These are phyloP conservation scores for Coprinopsis sp. DNA, from an alignment of 768 basidiomycete genomes.

Conservation along the genomic window DNA sequence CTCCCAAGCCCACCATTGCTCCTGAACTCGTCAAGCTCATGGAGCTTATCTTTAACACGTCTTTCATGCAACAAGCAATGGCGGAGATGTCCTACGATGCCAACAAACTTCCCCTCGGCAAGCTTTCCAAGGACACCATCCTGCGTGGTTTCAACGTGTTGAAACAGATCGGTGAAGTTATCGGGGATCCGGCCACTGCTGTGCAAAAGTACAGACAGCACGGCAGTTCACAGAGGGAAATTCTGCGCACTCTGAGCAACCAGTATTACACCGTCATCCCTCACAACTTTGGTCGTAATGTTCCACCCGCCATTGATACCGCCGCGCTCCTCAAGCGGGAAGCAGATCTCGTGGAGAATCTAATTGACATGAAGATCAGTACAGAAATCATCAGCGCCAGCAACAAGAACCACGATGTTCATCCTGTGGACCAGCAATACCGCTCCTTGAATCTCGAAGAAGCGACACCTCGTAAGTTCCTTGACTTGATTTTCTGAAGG, in stretches of 20 bases:
- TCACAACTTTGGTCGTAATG: constrained; percentile 4
- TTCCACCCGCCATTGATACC: background rate
- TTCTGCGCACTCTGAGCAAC: constrained; percentile 2
- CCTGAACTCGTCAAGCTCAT: background rate
- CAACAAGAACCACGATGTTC: background rate
- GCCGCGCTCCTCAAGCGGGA: background rate
- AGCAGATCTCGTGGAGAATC: constrained; percentile 2
- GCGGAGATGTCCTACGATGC: background rate
- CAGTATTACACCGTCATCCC: constrained; percentile 4
- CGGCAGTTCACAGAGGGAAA: background rate
- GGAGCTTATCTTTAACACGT: constrained; percentile 3
- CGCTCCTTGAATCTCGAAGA: background rate
- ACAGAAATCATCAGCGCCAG: constrained; percentile 1
- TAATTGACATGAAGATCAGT: constrained; percentile 6
- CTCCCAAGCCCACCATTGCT: constrained; percentile 2
- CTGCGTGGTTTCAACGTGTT: constrained; percentile 4
- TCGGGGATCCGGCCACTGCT: background rate
- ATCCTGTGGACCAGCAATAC: background rate
- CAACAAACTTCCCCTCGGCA: constrained; percentile 4
- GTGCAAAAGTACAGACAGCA: background rate
- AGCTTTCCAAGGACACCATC: constrained; percentile 4
- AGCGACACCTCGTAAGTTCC: constrained; percentile 1
- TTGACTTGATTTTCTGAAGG: background rate
- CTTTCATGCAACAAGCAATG: constrained; percentile 4
- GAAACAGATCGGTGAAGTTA: constrained; percentile 3